These are phyloP conservation scores for Tephrocybe sp. DNA, from an alignment of 768 basidiomycete genomes.

Conservation along the genomic window DNA sequence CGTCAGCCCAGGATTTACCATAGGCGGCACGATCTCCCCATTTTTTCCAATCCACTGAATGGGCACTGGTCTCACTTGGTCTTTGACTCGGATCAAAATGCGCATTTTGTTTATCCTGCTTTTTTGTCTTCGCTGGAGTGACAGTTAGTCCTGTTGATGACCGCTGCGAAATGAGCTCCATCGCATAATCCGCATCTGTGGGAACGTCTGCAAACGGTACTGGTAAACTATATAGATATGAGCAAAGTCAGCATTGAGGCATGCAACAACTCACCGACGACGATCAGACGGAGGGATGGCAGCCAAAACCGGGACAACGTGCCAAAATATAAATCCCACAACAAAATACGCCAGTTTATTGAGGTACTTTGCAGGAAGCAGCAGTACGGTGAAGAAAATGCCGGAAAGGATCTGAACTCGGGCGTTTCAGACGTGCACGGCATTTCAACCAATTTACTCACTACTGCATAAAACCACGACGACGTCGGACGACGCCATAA, in stretches of 20 bases:
- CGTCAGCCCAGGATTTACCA: slow-evolving; percentile 42
- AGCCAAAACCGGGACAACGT: slow-evolving; percentile 52
- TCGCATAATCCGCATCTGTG: slow-evolving; percentile 69
- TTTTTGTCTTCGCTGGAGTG: slow-evolving; percentile 26
- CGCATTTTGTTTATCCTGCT: slow-evolving; percentile 10
- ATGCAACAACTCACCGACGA: slow-evolving; percentile 43
- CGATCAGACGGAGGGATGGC: slow-evolving; percentile 46
- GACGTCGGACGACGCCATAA: slow-evolving; percentile 59
- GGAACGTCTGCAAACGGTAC: slow-evolving; percentile 50
- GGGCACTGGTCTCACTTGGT: not conserved
- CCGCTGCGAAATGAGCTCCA: slow-evolving; percentile 63
- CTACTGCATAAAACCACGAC: slow-evolving; percentile 47
- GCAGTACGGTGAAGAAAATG: slow-evolving; percentile 36
- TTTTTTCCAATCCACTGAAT: slow-evolving; percentile 50
- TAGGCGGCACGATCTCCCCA: slow-evolving; percentile 47
- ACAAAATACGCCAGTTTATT: slow-evolving; percentile 44
- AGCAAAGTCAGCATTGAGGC: not conserved
- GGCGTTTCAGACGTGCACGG: slow-evolving; percentile 6
- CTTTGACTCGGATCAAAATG: no score
- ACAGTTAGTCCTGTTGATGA: slow-evolving; percentile 54
- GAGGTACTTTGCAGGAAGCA: slow-evolving; percentile 50
- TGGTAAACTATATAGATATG: slow-evolving; percentile 40
- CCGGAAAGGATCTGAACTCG: slow-evolving; percentile 33
- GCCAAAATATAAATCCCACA: slow-evolving; percentile 61
- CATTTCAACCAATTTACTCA: slow-evolving; percentile 24